Conservation (phyloP, 75 land plant species). For the Chamaecyparis obtusa region DNA sequence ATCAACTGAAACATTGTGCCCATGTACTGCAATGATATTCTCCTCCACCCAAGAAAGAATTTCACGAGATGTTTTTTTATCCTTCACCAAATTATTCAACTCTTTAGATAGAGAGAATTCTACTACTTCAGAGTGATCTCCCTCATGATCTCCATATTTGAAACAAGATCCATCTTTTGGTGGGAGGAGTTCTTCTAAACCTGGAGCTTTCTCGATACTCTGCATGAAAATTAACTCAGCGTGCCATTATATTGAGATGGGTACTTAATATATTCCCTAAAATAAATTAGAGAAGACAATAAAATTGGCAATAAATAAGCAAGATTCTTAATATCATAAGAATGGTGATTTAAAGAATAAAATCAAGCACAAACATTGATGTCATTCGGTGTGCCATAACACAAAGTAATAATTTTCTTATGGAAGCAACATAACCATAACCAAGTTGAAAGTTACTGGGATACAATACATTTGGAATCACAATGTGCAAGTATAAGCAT, state of each 20-base stretch:
- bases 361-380: background rate
- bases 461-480: background rate
- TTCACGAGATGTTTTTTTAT: constrained; percentile 61
- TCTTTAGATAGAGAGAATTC: constrained; percentile 63
- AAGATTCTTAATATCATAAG: background rate
- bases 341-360: background rate
- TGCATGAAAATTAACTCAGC: constrained; percentile 17
- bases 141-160: constrained; percentile 54
- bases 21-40: constrained; percentile 56
- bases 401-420: background rate
- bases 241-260: background rate
- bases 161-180: constrained; percentile 70
- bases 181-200: constrained; percentile 81
- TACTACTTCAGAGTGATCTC: constrained; percentile 27
- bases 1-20: constrained; percentile 52
- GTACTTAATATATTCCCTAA: background rate
- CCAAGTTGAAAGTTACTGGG: background rate
- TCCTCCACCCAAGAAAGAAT: constrained; percentile 80
- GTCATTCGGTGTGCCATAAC: background rate
- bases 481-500: background rate
- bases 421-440: background rate
- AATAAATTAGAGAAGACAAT: constrained; percentile 3
- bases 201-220: constrained; percentile 83
- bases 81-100: constrained; percentile 67
- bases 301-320: background rate